phyloP scores from a whole-genome alignment of 2,329 filamentous ascomycete genomes.

The Aspergillus sp. region DNA sequence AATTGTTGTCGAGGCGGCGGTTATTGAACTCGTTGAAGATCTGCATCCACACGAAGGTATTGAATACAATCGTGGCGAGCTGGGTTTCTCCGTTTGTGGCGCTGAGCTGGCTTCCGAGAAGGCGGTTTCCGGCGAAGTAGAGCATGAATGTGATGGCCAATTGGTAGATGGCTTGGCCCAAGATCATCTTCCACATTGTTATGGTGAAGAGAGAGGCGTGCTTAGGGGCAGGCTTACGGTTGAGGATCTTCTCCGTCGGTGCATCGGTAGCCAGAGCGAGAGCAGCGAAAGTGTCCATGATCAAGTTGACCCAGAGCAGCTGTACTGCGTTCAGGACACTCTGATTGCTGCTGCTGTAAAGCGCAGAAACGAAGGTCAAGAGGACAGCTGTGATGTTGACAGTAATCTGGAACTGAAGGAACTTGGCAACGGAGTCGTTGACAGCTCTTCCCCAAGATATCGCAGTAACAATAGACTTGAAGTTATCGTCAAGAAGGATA shows the following conservation, averaged over 20 bases:
- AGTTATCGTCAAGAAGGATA: conserved; percentile 62
- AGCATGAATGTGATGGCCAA: conserved; percentile 71
- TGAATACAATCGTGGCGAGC: conserved; percentile 82
- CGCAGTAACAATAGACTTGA: conserved; percentile 58
- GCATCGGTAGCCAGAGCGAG: conserved; percentile 84
- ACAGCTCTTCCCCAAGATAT: conserved; percentile 63
- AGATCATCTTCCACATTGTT: conserved; percentile 99
- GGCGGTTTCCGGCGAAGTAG: conserved; percentile 63
- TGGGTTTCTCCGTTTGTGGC: conserved; percentile 42
- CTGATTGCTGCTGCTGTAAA: conserved; percentile 59
- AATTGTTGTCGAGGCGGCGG: conserved; percentile 84
- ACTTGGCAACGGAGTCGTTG: conserved; percentile 62
- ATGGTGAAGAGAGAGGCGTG: conserved; percentile 71
- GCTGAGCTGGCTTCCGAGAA: conserved; percentile 53
- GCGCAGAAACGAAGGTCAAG: conserved; percentile 80
- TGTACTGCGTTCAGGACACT: conserved; percentile 85
- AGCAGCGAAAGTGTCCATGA: conserved; percentile 94
- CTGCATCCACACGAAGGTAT: conserved; percentile 99
- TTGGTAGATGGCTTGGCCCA: conserved; percentile 87
- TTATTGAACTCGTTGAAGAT: conserved; percentile 99
- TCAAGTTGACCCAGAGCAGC: conserved; percentile 91
- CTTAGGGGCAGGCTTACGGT: conserved; percentile 72
- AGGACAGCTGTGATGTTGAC: conserved; percentile 89
- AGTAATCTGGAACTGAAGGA: conserved; percentile 59
- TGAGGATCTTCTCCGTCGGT: conserved; percentile 71